phyloP scores from a whole-genome alignment of 23 red algal species.

The Gracilaria gracilis region DNA sequence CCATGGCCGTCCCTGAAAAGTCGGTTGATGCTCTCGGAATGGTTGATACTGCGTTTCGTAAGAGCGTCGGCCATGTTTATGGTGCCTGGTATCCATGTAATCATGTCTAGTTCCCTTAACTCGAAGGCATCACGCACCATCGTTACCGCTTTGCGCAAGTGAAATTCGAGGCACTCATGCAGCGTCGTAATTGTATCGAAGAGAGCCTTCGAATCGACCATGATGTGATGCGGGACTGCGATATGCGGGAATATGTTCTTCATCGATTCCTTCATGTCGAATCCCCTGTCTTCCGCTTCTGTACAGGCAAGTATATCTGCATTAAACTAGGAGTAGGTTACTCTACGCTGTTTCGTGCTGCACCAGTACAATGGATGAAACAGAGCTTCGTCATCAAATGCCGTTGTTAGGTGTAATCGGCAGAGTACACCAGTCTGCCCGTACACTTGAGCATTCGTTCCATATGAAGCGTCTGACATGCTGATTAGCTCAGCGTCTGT shows the following conservation, averaged over 20 bases:
- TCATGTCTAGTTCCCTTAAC: conserved; percentile 1
- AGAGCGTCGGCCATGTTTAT: conserved; percentile 28
- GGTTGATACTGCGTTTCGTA: conserved; percentile 11
- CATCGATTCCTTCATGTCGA: conserved; percentile 7
- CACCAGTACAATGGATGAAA: conserved; percentile 31
- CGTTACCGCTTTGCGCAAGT: too few relatives aligned
- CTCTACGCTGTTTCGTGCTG: conserved; percentile 4
- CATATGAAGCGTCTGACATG: too few relatives aligned
- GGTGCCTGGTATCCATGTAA: conserved; percentile 14
- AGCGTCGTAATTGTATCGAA: conserved; percentile 36
- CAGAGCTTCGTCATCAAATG: neutral
- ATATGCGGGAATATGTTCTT: neutral
- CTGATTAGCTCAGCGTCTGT: neutral
- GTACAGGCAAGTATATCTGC: too few relatives aligned
- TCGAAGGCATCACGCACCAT: conserved; percentile 14
- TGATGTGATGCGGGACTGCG: too few relatives aligned
- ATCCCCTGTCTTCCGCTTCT: too few relatives aligned
- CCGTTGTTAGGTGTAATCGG: neutral
- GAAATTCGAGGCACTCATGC: too few relatives aligned
- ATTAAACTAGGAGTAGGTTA: too few relatives aligned
- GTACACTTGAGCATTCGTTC: conserved; percentile 12
- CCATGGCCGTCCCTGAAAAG: neutral
- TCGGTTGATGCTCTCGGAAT: neutral
- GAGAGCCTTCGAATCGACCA: too few relatives aligned
- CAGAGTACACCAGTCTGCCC: neutral